Conservation (phyloP, 805 yeast genomes). For the Saturnispora ahearnii region DNA sequence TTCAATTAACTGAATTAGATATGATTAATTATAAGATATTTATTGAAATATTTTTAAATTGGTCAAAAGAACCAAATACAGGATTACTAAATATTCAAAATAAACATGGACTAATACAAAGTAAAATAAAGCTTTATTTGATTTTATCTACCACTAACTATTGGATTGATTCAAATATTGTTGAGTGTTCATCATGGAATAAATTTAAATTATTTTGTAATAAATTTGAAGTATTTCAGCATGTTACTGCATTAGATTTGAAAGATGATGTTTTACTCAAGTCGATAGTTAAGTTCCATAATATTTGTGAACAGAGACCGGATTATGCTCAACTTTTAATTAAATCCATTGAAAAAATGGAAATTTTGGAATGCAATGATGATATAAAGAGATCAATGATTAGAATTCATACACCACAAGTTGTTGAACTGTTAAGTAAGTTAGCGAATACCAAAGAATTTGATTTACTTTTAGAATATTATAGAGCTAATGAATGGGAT, state of each 20-base stretch:
- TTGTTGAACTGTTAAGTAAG: slow-evolving; percentile 1
- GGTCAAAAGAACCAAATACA: not conserved
- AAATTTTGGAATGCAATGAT: not conserved
- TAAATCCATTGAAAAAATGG: not conserved
- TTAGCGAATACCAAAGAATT: not conserved
- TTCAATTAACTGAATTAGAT: not conserved
- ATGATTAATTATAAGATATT: not conserved
- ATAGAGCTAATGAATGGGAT: slow-evolving; percentile 1
- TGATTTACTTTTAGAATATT: not conserved
- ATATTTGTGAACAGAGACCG: not conserved
- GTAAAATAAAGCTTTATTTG: not conserved
- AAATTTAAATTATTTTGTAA: slow-evolving; percentile 1
- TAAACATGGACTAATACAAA: not conserved
- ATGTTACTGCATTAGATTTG: not conserved
- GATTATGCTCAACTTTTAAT: not conserved
- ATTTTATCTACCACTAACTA: not conserved
- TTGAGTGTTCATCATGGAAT: not conserved
- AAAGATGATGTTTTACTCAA: not conserved
- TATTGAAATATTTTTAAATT: not conserved
- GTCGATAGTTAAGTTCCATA: not conserved
- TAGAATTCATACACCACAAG: slow-evolving; percentile 1
- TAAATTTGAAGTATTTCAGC: not conserved
- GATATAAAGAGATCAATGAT: not conserved
- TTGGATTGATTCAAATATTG: not conserved
- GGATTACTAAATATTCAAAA: not conserved